Evolutionary conservation across 257 asterid genomes (phyloP).

Genomic region (Henckelia pumila): DNA sequence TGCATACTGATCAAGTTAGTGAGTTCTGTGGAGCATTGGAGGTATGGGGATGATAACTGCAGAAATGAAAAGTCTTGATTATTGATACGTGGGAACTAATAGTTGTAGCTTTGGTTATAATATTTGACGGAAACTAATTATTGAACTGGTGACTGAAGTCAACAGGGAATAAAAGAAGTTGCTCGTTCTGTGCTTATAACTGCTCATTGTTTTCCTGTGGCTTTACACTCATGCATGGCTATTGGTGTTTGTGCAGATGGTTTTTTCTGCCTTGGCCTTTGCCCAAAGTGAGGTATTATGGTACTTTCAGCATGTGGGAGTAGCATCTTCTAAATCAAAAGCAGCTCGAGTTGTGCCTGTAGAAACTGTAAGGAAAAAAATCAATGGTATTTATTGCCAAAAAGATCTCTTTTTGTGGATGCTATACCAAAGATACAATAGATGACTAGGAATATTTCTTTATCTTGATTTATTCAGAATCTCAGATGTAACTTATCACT

Average conservation of each 20-base stretch:
- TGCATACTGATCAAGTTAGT: background rate
- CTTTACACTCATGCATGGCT: slow-evolving; percentile 16
- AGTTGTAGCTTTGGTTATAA: too few species aligned
- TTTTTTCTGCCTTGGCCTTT: slow-evolving; percentile 93
- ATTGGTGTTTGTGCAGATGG: slow-evolving; percentile 75
- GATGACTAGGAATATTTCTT: slow-evolving; percentile 15
- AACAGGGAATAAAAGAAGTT: too few species aligned
- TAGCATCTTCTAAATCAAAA: slow-evolving; percentile 75
- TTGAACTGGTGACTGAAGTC: background rate
- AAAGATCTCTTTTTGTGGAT: slow-evolving; percentile 20
- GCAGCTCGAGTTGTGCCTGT: slow-evolving; percentile 70
- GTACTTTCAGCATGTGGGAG: slow-evolving; percentile 95
- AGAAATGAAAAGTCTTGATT: background rate
- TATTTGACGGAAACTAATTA: background rate
- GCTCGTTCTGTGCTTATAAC: slow-evolving; percentile 10
- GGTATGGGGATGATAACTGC: background rate
- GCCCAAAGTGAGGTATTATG: slow-evolving; percentile 95
- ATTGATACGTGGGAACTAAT: too few species aligned
- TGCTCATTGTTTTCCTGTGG: slow-evolving; percentile 15
- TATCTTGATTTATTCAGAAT: slow-evolving; percentile 14
- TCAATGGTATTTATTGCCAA: slow-evolving; percentile 14
- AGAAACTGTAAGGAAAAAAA: slow-evolving; percentile 68
- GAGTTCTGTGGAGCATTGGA: background rate
- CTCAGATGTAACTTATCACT: slow-evolving; percentile 9
- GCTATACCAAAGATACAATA: slow-evolving; percentile 1